Evolutionary conservation across 2,329 filamentous ascomycete species (phyloP).

Genomic region (Sclerotinia minor): DNA sequence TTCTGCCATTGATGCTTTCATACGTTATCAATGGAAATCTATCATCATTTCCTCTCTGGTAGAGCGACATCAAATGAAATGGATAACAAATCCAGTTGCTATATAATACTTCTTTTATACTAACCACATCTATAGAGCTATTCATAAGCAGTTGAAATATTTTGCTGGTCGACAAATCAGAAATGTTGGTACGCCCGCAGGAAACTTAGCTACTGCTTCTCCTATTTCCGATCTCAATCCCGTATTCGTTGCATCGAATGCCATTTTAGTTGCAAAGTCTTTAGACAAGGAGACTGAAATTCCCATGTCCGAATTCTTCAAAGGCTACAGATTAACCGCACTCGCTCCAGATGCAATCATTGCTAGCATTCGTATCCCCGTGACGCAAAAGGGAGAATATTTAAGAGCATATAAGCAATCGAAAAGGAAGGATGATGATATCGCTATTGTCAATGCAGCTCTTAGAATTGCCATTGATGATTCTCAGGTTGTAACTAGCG

Average conservation of each 20-base stretch:
- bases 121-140: slow-evolving; percentile 51
- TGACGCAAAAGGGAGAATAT: slow-evolving; percentile 76
- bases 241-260: slow-evolving; percentile 84
- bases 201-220: slow-evolving; percentile 90
- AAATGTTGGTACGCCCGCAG: slow-evolving; percentile 95
- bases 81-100: not conserved
- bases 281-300: slow-evolving; percentile 73
- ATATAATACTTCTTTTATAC: not conserved
- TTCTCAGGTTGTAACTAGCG: slow-evolving; percentile 68
- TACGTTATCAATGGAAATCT: not conserved
- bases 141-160: slow-evolving; percentile 90
- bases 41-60: not conserved
- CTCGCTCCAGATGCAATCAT: slow-evolving; percentile 81
- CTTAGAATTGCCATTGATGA: slow-evolving; percentile 72
- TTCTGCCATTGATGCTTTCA: not conserved
- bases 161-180: slow-evolving; percentile 95
- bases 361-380: slow-evolving; percentile 80
- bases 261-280: slow-evolving; percentile 78
- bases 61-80: not conserved
- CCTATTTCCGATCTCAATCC: slow-evolving; percentile 97
- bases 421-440: slow-evolving; percentile 97
- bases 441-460: slow-evolving; percentile 92
- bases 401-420: slow-evolving; percentile 93
- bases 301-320: slow-evolving; percentile 92
- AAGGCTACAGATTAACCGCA: slow-evolving; percentile 82